Evolutionary conservation across 257 asterid species (phyloP).

Genomic region (Solanum etuberosum): DNA sequence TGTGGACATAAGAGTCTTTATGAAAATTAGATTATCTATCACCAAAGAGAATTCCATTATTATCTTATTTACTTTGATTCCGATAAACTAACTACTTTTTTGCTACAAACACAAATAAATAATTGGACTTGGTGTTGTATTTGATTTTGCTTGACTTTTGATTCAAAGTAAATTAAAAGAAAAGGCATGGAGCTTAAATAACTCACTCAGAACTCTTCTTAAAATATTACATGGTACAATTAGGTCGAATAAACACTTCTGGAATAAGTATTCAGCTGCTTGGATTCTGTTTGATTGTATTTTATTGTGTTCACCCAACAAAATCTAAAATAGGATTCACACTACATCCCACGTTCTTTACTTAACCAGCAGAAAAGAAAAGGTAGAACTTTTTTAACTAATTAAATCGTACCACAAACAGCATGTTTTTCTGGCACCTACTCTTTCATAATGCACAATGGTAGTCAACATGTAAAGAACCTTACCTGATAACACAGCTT

Average conservation of each 20-base stretch:
- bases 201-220: neutral
- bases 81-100: neutral
- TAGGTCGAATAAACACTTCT: neutral
- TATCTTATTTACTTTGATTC: neutral
- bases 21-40: neutral
- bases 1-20: neutral
- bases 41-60: neutral
- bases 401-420: neutral
- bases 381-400: neutral
- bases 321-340: neutral
- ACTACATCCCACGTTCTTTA: neutral
- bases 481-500: conserved; percentile 87
- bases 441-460: neutral
- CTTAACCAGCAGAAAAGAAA: neutral
- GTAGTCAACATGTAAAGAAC: neutral
- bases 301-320: neutral
- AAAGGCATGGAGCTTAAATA: neutral
- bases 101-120: neutral
- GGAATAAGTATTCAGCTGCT: neutral
- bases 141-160: neutral
- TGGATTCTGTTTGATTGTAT: neutral
- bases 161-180: neutral
- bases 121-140: neutral
- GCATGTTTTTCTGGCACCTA: neutral
- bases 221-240: neutral